phyloP scores from a whole-genome alignment of 495 filamentous ascomycete genomes.

The Penicillium coprophilum region DNA sequence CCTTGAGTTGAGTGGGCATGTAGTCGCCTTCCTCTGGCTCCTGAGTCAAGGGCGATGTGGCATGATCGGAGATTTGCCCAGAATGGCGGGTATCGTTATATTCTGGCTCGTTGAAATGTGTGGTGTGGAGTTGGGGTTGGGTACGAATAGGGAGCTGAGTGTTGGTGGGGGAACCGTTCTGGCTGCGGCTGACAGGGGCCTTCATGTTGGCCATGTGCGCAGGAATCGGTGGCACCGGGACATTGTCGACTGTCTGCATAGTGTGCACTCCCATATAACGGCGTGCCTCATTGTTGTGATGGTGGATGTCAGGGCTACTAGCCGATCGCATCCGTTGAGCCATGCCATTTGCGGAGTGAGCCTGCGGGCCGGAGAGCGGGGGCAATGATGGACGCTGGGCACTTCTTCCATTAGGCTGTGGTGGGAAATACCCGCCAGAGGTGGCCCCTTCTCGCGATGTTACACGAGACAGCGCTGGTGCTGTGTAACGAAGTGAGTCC shows the following conservation, averaged over 20 bases:
- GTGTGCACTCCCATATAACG: slow-evolving; percentile 57
- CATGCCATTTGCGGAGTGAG: slow-evolving; percentile 53
- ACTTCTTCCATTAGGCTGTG: slow-evolving; percentile 58
- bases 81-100: slow-evolving; percentile 34
- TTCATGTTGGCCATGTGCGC: slow-evolving; percentile 59
- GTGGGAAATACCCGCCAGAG: slow-evolving; percentile 54
- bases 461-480: slow-evolving; percentile 77
- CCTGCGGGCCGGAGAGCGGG: slow-evolving; percentile 60
- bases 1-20: slow-evolving; percentile 75
- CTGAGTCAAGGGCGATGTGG: slow-evolving; percentile 38
- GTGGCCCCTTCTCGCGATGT: slow-evolving; percentile 74
- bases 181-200: slow-evolving; percentile 64
- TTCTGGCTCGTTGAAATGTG: slow-evolving; percentile 44
- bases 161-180: slow-evolving; percentile 63
- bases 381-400: slow-evolving; percentile 80
- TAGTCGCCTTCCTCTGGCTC: slow-evolving; percentile 37
- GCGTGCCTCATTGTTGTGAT: slow-evolving; percentile 46
- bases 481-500: slow-evolving; percentile 77
- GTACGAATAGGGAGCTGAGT: slow-evolving; percentile 48
- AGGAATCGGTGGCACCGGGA: slow-evolving; percentile 64
- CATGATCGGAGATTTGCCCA: slow-evolving; percentile 36
- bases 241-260: slow-evolving; percentile 65
- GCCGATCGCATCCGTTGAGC: slow-evolving; percentile 64
- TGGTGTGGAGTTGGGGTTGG: slow-evolving; percentile 32
- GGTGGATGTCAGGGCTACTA: slow-evolving; percentile 67